A percentile compares a stretch with the other conserved stretches of the same genome.
Evolutionary conservation across 441 rosid genomes (phyloP).

Genomic region (Pelargonium myrrhifolium): DNA sequence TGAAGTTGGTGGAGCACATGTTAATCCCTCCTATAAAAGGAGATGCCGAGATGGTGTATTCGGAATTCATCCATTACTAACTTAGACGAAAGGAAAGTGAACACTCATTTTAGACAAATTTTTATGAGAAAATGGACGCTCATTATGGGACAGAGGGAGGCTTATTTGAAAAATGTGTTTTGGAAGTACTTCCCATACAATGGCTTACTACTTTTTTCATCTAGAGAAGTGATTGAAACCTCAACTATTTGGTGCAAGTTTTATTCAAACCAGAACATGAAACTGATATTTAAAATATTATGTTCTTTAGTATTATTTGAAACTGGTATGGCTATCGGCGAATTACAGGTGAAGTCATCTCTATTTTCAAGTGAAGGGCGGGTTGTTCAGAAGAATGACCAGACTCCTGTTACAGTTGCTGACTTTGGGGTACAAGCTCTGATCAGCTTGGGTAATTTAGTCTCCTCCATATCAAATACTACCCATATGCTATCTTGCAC

Average conservation of each 20-base stretch:
- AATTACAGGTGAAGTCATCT: conserved; percentile 49
- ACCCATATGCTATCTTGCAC: neutral
- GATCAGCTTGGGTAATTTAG: conserved; percentile 54
- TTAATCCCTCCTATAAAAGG: no score
- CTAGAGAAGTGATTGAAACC: neutral
- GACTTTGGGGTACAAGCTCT: conserved; percentile 94
- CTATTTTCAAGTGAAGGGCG: conserved; percentile 40
- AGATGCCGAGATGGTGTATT: no score
- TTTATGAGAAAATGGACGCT: no score
- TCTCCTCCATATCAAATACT: neutral
- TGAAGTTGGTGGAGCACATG: no score
- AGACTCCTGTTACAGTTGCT: conserved; percentile 76
- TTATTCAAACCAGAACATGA: no score
- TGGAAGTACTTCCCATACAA: neutral
- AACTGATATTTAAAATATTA: no score
- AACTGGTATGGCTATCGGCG: neutral
- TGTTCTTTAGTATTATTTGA: no score
- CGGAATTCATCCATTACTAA: no score
- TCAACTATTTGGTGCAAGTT: neutral
- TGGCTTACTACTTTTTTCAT: neutral
- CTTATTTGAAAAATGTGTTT: neutral
- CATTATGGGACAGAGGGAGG: no score
- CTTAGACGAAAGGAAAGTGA: no score
- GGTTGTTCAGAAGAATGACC: conserved; percentile 67
- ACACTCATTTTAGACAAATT: neutral